These are phyloP conservation scores for Apiospora rasikravindrae DNA, from an alignment of 2,329 filamentous ascomycete genomes.

Conservation along the genomic window DNA sequence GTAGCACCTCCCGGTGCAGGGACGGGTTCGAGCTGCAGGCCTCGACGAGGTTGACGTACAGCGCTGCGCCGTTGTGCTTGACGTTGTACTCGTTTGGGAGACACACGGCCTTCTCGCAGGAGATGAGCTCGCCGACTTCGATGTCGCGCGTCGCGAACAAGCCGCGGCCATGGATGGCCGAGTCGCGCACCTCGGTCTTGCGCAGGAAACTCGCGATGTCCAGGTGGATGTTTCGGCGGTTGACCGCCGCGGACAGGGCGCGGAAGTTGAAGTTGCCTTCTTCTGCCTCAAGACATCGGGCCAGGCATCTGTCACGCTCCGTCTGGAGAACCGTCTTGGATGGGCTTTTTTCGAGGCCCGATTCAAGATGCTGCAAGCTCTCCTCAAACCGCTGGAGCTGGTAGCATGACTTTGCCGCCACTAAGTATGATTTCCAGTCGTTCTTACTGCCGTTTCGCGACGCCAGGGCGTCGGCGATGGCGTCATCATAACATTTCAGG, in stretches of 20 bases:
- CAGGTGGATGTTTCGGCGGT: constrained; percentile 30
- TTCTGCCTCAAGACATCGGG: constrained; percentile 25
- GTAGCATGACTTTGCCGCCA: constrained; percentile 42
- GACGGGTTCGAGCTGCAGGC: constrained; percentile 47
- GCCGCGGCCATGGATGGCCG: constrained; percentile 44
- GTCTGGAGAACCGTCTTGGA: not conserved
- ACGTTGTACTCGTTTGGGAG: constrained; percentile 49
- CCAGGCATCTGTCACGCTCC: constrained; percentile 27
- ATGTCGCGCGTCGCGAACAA: constrained; percentile 47
- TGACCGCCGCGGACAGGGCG: constrained; percentile 20
- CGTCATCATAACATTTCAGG: constrained; percentile 10
- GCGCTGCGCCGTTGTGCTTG: constrained; percentile 46
- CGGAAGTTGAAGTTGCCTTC: constrained; percentile 28
- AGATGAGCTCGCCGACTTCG: constrained; percentile 45
- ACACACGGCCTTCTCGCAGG: constrained; percentile 48
- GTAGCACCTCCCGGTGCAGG: constrained; percentile 39
- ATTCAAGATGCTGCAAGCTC: not conserved
- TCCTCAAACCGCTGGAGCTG: constrained; percentile 31
- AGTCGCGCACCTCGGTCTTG: constrained; percentile 40
- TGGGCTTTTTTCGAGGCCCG: not conserved
- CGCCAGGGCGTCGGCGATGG: constrained; percentile 6
- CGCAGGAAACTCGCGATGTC: constrained; percentile 42
- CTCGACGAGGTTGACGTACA: constrained; percentile 47
- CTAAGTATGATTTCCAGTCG: constrained; percentile 42
- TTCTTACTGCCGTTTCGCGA: constrained; percentile 23